A percentile compares a stretch with the other conserved stretches of the same genome.
phyloP scores from a whole-genome alignment of 768 basidiomycete species.

The Zangia roseola region DNA sequence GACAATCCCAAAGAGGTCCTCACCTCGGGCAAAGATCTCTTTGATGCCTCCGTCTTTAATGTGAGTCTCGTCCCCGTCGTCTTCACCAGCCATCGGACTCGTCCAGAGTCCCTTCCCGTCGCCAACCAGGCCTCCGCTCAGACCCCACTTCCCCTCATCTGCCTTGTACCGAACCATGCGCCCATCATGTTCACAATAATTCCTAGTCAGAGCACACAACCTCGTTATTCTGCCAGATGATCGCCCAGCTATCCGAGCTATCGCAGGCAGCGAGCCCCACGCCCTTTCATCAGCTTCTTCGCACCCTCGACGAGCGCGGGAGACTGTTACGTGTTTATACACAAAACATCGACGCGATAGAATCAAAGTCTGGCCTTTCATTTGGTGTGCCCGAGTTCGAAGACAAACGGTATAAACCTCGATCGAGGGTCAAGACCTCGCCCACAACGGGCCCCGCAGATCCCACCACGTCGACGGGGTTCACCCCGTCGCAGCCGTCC shows the following conservation, averaged over 20 bases:
- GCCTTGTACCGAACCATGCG: neutral
- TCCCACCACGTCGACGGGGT: constrained; percentile 8
- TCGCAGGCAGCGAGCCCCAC: constrained; percentile 76
- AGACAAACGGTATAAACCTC: constrained; percentile 52
- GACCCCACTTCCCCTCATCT: neutral
- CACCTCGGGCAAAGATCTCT: constrained; percentile 80
- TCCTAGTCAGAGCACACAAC: constrained; percentile 71
- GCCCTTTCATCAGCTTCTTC: constrained; percentile 75
- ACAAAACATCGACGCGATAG: constrained; percentile 91
- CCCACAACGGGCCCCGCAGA: constrained; percentile 15
- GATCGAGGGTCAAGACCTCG: constrained; percentile 43
- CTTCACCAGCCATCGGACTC: constrained; percentile 2
- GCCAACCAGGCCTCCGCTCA: neutral
- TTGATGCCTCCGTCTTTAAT: constrained; percentile 87
- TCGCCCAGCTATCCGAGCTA: constrained; percentile 74
- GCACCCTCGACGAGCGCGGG: constrained; percentile 70
- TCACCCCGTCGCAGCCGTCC: constrained; percentile 16
- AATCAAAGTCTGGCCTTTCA: constrained; percentile 80
- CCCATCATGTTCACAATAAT: constrained; percentile 19
- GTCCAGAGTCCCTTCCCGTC: neutral
- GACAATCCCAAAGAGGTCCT: constrained; percentile 73
- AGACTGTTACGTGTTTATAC: constrained; percentile 85
- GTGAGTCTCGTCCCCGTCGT: constrained; percentile 42
- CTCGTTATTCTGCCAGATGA: constrained; percentile 84
- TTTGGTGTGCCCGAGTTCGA: constrained; percentile 80